Conservation (phyloP, 148 eudicot species). For the Cornus suecica region DNA sequence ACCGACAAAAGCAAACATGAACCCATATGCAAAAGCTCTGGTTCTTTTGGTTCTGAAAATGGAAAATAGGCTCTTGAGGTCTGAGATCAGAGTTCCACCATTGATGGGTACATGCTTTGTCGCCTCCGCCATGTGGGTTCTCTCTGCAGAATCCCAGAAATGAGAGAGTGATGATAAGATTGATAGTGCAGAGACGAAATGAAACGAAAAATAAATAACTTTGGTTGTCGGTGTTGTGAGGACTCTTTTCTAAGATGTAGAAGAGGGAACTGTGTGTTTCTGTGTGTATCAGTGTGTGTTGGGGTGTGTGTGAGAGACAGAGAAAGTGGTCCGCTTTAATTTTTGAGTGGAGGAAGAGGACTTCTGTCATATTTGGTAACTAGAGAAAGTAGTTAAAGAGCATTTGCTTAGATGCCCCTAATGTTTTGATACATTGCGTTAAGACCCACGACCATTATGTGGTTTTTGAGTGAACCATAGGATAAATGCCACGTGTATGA, state of each 20-base stretch:
- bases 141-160: neutral
- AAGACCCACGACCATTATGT: neutral
- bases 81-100: conserved; percentile 42
- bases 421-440: neutral
- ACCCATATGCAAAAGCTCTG: conserved; percentile 43
- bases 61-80: conserved; percentile 47
- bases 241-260: neutral
- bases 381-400: neutral
- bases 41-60: conserved; percentile 39
- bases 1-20: conserved; percentile 46
- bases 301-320: neutral
- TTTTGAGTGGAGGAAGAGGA: neutral
- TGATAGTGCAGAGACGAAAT: neutral
- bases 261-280: neutral
- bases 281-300: neutral
- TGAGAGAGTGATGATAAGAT: neutral
- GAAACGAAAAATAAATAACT: neutral
- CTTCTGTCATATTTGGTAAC: neutral
- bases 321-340: neutral
- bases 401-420: neutral
- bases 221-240: neutral
- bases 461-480: neutral
- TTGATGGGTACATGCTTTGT: conserved; percentile 56
- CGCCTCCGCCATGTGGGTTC: conserved; percentile 45
- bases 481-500: neutral